A percentile compares a stretch with the other conserved stretches of the same genome.
phyloP scores from a whole-genome alignment of 352 stramenopile genomes.

The Globisporangium spiculum region DNA sequence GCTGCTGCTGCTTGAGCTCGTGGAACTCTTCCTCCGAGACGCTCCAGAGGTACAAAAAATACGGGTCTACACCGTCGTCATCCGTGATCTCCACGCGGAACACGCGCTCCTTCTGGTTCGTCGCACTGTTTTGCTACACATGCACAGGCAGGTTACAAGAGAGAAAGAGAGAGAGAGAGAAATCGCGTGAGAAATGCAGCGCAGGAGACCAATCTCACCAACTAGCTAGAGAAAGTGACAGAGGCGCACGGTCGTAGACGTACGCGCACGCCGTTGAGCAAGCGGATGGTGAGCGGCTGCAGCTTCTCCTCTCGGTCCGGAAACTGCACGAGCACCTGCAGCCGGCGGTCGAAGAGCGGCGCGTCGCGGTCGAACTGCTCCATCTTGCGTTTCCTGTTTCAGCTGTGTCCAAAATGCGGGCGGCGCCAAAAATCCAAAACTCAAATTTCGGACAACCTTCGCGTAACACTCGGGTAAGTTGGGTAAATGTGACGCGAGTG shows the following conservation, averaged over 20 bases:
- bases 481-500: not conserved
- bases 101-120: constrained; percentile 85
- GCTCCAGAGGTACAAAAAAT: constrained; percentile 91
- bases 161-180: not conserved
- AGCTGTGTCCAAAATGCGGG: not conserved
- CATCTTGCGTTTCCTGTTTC: constrained; percentile 34
- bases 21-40: constrained; percentile 95
- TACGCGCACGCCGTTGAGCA: constrained; percentile 75
- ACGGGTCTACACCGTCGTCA: constrained; percentile 88
- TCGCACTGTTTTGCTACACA: constrained; percentile 59
- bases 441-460: constrained; percentile 15
- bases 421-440: constrained; percentile 4
- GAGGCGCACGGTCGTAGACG: constrained; percentile 15
- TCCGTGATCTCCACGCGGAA: constrained; percentile 94
- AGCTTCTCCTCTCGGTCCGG: constrained; percentile 80
- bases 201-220: not conserved
- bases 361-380: constrained; percentile 75
- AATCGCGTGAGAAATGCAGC: not conserved
- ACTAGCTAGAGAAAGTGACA: not conserved
- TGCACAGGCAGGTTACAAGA: not conserved
- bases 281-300: constrained; percentile 64
- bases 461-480: not conserved
- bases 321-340: constrained; percentile 83
- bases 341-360: constrained; percentile 81
- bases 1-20: constrained; percentile 92